Evolutionary conservation across 441 rosid genomes (phyloP).

Genomic region (Pelargonium myrrhifolium): DNA sequence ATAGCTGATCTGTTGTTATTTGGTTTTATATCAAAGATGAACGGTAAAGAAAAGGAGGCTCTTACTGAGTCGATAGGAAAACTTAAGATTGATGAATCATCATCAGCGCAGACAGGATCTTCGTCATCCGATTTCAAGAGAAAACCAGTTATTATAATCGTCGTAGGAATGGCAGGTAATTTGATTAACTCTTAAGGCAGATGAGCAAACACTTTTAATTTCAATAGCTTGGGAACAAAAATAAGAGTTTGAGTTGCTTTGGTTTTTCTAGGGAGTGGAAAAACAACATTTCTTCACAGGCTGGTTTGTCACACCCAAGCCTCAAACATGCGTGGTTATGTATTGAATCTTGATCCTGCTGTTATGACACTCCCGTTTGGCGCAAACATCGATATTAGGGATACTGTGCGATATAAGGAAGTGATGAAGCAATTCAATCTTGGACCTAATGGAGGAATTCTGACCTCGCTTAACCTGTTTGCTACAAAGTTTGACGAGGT

Average conservation of each 20-base stretch:
- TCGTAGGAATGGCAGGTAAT: constrained; percentile 93
- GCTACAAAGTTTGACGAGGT: constrained; percentile 97
- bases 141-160: constrained; percentile 77
- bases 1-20: background rate
- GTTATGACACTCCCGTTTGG: constrained; percentile 86
- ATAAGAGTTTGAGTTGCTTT: constrained; percentile 10
- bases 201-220: background rate
- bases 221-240: background rate
- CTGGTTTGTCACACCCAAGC: constrained; percentile 81
- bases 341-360: constrained; percentile 91
- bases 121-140: constrained; percentile 53
- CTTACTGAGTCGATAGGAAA: constrained; percentile 58
- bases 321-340: constrained; percentile 71
- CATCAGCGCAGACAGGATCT: constrained; percentile 29
- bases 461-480: constrained; percentile 85
- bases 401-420: constrained; percentile 86
- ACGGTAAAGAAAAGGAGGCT: constrained; percentile 40
- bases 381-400: constrained; percentile 91
- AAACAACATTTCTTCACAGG: constrained; percentile 82
- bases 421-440: constrained; percentile 93
- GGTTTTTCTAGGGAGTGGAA: constrained; percentile 67
- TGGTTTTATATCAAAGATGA: background rate
- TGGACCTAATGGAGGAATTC: constrained; percentile 93
- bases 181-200: background rate
- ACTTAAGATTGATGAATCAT: constrained; percentile 35